Conservation (phyloP, 179 eudicot species). For the Pouteria campechiana region DNA sequence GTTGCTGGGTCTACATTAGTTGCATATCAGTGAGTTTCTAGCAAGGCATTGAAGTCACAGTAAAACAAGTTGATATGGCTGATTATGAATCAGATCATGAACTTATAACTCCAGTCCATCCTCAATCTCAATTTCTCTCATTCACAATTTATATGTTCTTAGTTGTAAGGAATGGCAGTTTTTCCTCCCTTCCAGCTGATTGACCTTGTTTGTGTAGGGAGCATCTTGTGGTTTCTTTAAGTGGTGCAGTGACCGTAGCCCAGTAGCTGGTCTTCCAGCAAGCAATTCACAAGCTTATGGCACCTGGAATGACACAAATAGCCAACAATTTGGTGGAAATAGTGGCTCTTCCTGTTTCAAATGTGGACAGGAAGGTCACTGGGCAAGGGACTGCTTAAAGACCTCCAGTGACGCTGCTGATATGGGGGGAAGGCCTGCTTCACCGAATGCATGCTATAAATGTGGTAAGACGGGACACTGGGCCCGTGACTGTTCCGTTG, state of each 20-base stretch:
- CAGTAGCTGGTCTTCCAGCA: constrained; percentile 4
- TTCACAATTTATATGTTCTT: no score
- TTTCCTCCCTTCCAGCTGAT: no score
- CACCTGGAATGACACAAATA: constrained; percentile 8
- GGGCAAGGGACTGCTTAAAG: constrained; percentile 31
- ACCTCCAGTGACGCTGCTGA: not conserved
- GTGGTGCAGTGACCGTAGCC: constrained; percentile 18
- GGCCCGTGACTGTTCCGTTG: constrained; percentile 1
- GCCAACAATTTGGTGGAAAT: constrained; percentile 5
- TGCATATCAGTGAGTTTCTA: no score
- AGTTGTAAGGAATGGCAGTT: no score
- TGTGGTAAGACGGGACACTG: constrained; percentile 1
- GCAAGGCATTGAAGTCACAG: no score
- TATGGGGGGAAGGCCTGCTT: not conserved
- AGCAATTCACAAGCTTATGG: constrained; percentile 1
- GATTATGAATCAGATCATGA: no score
- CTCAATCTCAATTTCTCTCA: no score
- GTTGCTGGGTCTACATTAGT: no score
- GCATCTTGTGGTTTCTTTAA: constrained; percentile 14
- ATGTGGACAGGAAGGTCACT: constrained; percentile 31
- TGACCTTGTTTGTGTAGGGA: constrained; percentile 21
- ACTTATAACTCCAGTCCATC: no score
- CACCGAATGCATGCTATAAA: not conserved
- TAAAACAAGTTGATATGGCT: no score
- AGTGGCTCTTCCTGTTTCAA: constrained; percentile 18